These are phyloP conservation scores for Cinnamomum chago DNA, from an alignment of 164 flowering plant species.

Conservation along the genomic window DNA sequence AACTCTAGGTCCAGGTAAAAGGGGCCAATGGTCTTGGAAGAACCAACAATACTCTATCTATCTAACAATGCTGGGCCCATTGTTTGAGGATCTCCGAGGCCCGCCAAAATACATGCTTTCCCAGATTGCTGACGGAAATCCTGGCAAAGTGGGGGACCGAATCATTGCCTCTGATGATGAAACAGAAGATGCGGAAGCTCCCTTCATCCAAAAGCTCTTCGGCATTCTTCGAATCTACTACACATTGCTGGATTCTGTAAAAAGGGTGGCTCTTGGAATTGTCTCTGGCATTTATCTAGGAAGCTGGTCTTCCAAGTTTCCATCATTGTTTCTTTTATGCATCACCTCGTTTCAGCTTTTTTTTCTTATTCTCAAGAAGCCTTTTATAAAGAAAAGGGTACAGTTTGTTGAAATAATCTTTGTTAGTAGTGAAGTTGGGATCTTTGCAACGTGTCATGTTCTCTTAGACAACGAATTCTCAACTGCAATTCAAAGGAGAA, in stretches of 20 bases:
- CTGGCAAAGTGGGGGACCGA: constrained; percentile 31
- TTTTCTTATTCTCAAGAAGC: constrained; percentile 88
- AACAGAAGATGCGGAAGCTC: constrained; percentile 97
- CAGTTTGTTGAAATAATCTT: constrained; percentile 85
- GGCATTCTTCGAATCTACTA: constrained; percentile 91
- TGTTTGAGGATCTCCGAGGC: constrained; percentile 89
- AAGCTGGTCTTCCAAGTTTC: constrained; percentile 43
- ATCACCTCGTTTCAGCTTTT: constrained; percentile 83
- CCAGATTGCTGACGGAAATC: constrained; percentile 51
- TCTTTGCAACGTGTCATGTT: constrained; percentile 50
- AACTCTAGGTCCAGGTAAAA: constrained; percentile 92
- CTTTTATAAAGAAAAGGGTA: constrained; percentile 85
- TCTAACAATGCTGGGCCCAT: constrained; percentile 59
- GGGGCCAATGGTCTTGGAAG: constrained; percentile 99
- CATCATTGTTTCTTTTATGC: constrained; percentile 43
- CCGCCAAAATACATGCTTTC: constrained; percentile 98
- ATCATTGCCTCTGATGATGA: constrained; percentile 95
- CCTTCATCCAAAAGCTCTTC: constrained; percentile 77
- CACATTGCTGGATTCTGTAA: constrained; percentile 60
- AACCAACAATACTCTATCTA: constrained; percentile 39
- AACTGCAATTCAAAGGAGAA: constrained; percentile 24
- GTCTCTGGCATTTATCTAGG: constrained; percentile 51
- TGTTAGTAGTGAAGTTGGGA: constrained; percentile 49
- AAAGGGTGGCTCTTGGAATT: constrained; percentile 58
- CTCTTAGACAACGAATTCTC: constrained; percentile 45